Conservation (phyloP, 2,329 filamentous ascomycete genomes). For the Aureobasidium sp. region DNA sequence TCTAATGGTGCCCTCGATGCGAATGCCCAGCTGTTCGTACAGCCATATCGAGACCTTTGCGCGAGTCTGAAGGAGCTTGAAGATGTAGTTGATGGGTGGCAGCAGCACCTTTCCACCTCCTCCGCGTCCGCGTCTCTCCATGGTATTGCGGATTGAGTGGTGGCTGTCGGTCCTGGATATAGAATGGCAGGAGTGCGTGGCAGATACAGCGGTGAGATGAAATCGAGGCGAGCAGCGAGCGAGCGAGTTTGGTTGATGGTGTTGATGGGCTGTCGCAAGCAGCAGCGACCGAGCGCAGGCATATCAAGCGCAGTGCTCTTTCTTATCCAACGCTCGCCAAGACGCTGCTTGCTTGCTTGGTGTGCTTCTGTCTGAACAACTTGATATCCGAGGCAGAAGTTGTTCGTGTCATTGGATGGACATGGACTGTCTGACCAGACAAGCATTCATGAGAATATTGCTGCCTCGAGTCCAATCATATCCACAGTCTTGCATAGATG, state of each 20-base stretch:
- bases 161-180: background rate
- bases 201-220: background rate
- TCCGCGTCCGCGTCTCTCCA: slow-evolving; percentile 51
- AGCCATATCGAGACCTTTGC: slow-evolving; percentile 91
- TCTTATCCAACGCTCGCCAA: background rate
- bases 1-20: slow-evolving; percentile 94
- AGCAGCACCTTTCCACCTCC: slow-evolving; percentile 58
- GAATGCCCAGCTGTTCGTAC: slow-evolving; percentile 87
- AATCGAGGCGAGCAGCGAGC: background rate
- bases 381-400: no score
- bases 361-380: no score
- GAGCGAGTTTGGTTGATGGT: background rate
- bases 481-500: no score
- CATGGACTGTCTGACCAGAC: no score
- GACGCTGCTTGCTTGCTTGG: background rate
- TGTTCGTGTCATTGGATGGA: no score
- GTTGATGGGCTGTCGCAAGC: background rate
- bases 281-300: background rate
- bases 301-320: background rate
- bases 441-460: no score
- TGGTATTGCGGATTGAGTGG: slow-evolving; percentile 24
- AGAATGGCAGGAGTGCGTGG: background rate
- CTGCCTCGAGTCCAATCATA: no score
- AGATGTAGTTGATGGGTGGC: slow-evolving; percentile 80
- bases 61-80: slow-evolving; percentile 81